These are phyloP conservation scores for Amoebophrya sp. DNA, from an alignment of 169 alveolate species.

Conservation along the genomic window DNA sequence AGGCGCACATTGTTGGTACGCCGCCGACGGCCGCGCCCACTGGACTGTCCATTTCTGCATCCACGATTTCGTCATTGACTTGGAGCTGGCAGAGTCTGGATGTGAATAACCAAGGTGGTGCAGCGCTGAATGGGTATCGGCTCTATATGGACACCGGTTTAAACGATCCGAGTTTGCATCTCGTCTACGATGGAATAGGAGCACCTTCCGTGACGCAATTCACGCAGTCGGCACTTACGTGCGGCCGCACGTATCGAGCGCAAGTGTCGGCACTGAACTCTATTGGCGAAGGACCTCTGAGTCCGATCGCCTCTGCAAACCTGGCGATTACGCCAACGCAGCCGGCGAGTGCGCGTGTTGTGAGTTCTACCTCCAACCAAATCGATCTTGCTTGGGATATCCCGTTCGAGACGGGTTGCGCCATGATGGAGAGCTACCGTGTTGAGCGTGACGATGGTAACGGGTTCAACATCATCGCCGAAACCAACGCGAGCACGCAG, in stretches of 20 bases:
- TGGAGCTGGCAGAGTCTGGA: constrained; percentile 46
- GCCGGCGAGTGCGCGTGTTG: neutral
- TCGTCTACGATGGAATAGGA: constrained; percentile 42
- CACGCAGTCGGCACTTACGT: constrained; percentile 39
- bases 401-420: constrained; percentile 47
- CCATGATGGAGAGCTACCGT: constrained; percentile 42
- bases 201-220: constrained; percentile 35
- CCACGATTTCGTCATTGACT: constrained; percentile 40
- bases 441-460: constrained; percentile 47
- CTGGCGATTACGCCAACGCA: constrained; percentile 46
- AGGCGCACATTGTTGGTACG: constrained; percentile 47
- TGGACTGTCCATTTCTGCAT: constrained; percentile 32
- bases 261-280: constrained; percentile 47
- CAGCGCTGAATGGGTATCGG: constrained; percentile 46
- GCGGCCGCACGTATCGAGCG: constrained; percentile 46
- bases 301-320: constrained; percentile 33
- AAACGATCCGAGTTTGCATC: constrained; percentile 32
- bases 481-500: neutral
- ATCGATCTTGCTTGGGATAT: constrained; percentile 44
- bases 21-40: constrained; percentile 44
- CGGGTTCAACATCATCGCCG: constrained; percentile 35
- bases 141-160: constrained; percentile 47
- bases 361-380: neutral
- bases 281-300: constrained; percentile 46
- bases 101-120: constrained; percentile 41